These are phyloP conservation scores for Nectriaceae sp. DNA, from an alignment of 2,329 filamentous ascomycete species.

Conservation along the genomic window DNA sequence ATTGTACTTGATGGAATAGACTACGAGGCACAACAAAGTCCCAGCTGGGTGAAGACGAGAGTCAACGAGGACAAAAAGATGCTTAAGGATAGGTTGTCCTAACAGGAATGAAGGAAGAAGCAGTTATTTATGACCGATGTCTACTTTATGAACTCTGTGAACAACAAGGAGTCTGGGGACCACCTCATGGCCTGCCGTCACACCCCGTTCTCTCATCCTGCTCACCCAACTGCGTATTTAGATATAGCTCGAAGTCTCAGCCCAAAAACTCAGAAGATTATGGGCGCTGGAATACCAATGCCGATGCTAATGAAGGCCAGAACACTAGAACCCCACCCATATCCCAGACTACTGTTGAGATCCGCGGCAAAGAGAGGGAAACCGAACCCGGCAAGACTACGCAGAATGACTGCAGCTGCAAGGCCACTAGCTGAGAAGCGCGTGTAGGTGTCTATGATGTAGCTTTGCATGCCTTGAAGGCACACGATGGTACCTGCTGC, in stretches of 20 bases:
- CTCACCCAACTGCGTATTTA: conserved; percentile 4
- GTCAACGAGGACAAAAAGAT: no score
- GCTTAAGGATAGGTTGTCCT: no score
- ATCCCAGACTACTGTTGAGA: conserved; percentile 61
- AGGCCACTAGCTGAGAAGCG: conserved; percentile 65
- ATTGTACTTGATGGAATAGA: no score
- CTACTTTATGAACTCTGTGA: no score
- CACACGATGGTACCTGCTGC: conserved; percentile 68
- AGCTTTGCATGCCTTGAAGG: conserved; percentile 68
- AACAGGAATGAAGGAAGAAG: no score
- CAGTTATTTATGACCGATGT: no score
- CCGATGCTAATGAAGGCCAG: conserved; percentile 48
- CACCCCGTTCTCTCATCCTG: no score
- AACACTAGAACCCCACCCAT: conserved; percentile 61
- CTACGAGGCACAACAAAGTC: no score
- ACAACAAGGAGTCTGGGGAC: no score
- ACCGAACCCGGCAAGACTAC: conserved; percentile 63
- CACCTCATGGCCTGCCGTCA: no score
- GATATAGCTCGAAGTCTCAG: conserved; percentile 2
- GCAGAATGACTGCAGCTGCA: conserved; percentile 65
- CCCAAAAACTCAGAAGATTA: conserved; percentile 61
- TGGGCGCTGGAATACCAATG: conserved; percentile 54
- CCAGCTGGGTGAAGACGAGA: no score
- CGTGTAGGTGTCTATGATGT: conserved; percentile 68
- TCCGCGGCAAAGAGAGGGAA: conserved; percentile 63